Evolutionary conservation across 495 filamentous ascomycete species (phyloP).

Genomic region (Daldinia loculata): DNA sequence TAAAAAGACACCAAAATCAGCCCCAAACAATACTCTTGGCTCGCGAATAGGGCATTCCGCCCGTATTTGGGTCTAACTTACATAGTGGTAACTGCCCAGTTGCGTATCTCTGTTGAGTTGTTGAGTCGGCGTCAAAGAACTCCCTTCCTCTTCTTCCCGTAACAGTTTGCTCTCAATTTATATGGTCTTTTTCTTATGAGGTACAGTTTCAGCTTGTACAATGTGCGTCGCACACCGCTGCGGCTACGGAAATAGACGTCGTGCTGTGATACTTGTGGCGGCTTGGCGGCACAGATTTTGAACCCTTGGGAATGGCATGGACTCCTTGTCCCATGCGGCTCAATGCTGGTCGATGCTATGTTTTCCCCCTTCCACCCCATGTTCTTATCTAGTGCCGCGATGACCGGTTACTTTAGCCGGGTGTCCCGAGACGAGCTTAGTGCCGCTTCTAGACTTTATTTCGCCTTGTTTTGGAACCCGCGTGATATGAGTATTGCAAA

Average conservation of each 20-base stretch:
- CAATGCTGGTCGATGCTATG: constrained; percentile 32
- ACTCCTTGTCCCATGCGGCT: constrained; percentile 34
- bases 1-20: constrained; percentile 27
- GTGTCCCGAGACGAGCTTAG: constrained; percentile 36
- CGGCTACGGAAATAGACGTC: constrained; percentile 9
- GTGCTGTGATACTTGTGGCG: constrained; percentile 9
- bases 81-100: constrained; percentile 7
- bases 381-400: constrained; percentile 30
- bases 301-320: constrained; percentile 29
- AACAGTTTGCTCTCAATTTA: constrained; percentile 7
- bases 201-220: constrained; percentile 21
- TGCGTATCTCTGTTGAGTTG: constrained; percentile 20
- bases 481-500: constrained; percentile 18
- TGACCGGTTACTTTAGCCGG: constrained; percentile 36
- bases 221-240: constrained; percentile 27
- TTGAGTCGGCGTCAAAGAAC: neutral
- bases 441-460: constrained; percentile 40
- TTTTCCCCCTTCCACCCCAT: constrained; percentile 22
- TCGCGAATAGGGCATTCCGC: constrained; percentile 31
- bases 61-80: constrained; percentile 15
- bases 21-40: constrained; percentile 31
- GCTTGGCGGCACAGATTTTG: constrained; percentile 29
- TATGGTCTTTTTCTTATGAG: neutral
- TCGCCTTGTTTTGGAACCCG: constrained; percentile 20
- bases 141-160: neutral